A percentile compares a stretch with the other conserved stretches of the same genome.
Evolutionary conservation across 345 rosid genomes (phyloP).

Genomic region (Dipteronia dyeriana): DNA sequence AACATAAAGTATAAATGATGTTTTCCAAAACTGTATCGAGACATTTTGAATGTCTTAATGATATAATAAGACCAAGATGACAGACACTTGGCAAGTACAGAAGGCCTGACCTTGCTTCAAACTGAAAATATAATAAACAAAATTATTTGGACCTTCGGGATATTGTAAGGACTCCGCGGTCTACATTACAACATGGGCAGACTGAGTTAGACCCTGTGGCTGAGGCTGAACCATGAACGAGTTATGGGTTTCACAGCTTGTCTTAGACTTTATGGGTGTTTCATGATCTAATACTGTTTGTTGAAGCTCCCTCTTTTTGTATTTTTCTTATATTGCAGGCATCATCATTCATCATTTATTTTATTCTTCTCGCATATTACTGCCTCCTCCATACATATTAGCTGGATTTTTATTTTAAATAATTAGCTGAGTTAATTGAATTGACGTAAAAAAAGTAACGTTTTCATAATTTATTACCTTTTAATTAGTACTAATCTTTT

Average conservation of each 20-base stretch:
- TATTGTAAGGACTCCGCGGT: background rate
- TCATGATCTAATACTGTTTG: background rate
- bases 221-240: background rate
- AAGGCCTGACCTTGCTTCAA: background rate
- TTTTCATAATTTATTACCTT: background rate
- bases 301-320: background rate
- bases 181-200: background rate
- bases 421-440: too few relatives aligned
- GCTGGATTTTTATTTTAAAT: background rate
- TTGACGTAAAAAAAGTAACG: background rate
- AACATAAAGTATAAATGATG: background rate
- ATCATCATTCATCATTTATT: background rate
- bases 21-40: background rate
- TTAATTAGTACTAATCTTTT: background rate
- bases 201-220: background rate
- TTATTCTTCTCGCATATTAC: background rate
- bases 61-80: background rate
- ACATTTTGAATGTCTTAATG: background rate
- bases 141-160: background rate
- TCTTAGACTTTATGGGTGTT: background rate
- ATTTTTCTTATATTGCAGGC: background rate
- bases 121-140: background rate
- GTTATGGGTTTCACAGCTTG: background rate
- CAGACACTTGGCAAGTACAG: background rate
- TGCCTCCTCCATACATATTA: background rate